Evolutionary conservation across 768 basidiomycete species (phyloP), one percentile per base, ranked within the genome.

Genomic region (Collybiopsis confluens): DNA sequence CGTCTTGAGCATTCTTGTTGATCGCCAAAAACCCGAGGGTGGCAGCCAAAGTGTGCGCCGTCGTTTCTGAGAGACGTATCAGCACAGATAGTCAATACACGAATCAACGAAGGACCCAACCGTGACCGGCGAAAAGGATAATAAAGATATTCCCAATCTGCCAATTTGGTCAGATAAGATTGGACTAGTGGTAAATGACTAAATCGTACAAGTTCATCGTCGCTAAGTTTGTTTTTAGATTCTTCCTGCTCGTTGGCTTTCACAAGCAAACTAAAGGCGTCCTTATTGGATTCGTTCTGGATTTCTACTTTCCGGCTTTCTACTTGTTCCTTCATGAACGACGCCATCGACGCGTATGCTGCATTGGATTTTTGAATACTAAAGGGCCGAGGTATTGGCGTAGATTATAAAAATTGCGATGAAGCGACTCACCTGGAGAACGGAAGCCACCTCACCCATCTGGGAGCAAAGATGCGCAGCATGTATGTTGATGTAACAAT

Each of bases 111-210:
- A 21, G 36, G 7, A 7, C 56, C 67, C 35, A 55, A 75, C 81
- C 82, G 62, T 83, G 80, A 11, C 84, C 83, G 41, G 83, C 81
- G 37, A 84, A 76, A 21, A 86, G 65, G 61, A 80, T 68, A 10
- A 74, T 58, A 56, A 73, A 82, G 1, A 80, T 60, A 46, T 82
- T 83, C 4, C 80, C 81, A 45, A 80, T 77, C 79, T 80, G 26
- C 15, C 1, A n/a, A 6, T 30, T 40, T 21, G 13, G 1, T 41
- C 15, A 30, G 20, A 4, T 23, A 16, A 21, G 13, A 18, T 15
- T 46, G 20, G 16, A 27, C 3, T 10, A 23, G 7, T 27, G 40
- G 30, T 16, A 27, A 10, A 9, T 6, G 13, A 24, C 37, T 21
- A 33, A 49, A n/a, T 58, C 68, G 24, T 43, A 75, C 76, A 48